Evolutionary conservation across 208 protist genomes (phyloP), one percentile per base, ranked within the genome.

Genomic region (Polymyxa betae): DNA sequence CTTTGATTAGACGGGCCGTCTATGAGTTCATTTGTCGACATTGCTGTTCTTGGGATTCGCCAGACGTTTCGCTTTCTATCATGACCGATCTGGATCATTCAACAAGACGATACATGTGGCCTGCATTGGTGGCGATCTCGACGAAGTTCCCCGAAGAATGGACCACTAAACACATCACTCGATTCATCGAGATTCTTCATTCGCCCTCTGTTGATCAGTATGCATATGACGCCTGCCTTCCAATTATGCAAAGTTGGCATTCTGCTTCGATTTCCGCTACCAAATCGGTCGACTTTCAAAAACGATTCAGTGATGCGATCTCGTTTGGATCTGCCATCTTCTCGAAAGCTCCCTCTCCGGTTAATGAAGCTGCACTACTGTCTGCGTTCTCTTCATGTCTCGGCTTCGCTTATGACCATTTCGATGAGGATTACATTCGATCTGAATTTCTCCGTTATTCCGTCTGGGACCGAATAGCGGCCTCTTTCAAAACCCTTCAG

Each of bases 1-100:
- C 40, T 45, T 24, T 20, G 16, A n/a, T 89, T 20, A n/a, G 40
- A 20, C 87, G 87, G 5, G 16, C 87, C 35, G 29, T 89, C 35
- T 89, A 52, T 12, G 87, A 54, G n/a, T 43, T 44, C 5, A 38
- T 89, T 24, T n/a, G 35, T 20, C 12, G 12, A 32, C 45, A 89
- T 45, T 32, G n/a, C 24, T 12, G 16, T 5, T 20, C 5, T 12
- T 35, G 35, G 35, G 72, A 45, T 5, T 5, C 5, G 5, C 35
- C 40, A 0, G 77, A 88, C 38, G 90, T 54, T 54, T 49, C 77
- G 32, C 12, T 52, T 20, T 91, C 66, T 78, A 66, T 45, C 43
- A 52, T 40, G 20, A 38, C 38, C 38, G 66, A 88, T 1, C 45
- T 72, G 10, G n/a, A 68, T 52, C 45, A 44, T 24, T 38, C 24